A percentile compares a stretch with the other conserved stretches of the same genome.
Evolutionary conservation across 768 basidiomycete genomes (phyloP).

Genomic region (Lactarius hatsudake): DNA sequence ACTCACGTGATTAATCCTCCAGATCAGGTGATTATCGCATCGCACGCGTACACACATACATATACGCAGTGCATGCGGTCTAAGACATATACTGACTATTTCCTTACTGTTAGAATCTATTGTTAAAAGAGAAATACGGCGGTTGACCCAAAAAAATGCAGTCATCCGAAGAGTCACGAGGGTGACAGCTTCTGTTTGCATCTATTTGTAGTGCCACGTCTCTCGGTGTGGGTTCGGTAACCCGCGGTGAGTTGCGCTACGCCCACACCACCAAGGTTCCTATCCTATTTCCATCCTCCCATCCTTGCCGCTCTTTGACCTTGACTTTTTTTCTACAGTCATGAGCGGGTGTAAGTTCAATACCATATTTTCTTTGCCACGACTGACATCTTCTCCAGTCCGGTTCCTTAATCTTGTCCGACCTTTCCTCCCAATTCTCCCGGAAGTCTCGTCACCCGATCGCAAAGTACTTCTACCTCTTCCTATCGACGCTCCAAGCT

Average conservation of each 20-base stretch:
- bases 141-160: not conserved
- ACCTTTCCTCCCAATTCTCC: conserved; percentile 94
- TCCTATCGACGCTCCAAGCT: conserved; percentile 6
- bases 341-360: conserved; percentile 77
- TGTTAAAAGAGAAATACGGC: too few relatives aligned
- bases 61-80: not conserved
- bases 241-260: not conserved
- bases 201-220: conserved; percentile 29
- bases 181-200: conserved; percentile 9
- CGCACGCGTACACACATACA: not conserved
- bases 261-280: conserved; percentile 1
- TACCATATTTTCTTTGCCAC: not conserved
- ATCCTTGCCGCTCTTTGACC: conserved; percentile 30
- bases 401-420: conserved; percentile 97
- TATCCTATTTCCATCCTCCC: conserved; percentile 13
- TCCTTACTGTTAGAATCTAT: too few relatives aligned
- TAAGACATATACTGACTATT: too few relatives aligned
- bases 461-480: conserved; percentile 64
- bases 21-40: not conserved
- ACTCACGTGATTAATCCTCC: not conserved
- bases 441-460: conserved; percentile 97
- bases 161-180: conserved; percentile 3
- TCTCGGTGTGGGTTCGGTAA: not conserved
- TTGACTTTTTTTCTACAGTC: conserved; percentile 35
- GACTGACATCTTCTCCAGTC: conserved; percentile 46